Conservation (phyloP, 2,329 filamentous ascomycete genomes). For the Sclerotinia spermophila region DNA sequence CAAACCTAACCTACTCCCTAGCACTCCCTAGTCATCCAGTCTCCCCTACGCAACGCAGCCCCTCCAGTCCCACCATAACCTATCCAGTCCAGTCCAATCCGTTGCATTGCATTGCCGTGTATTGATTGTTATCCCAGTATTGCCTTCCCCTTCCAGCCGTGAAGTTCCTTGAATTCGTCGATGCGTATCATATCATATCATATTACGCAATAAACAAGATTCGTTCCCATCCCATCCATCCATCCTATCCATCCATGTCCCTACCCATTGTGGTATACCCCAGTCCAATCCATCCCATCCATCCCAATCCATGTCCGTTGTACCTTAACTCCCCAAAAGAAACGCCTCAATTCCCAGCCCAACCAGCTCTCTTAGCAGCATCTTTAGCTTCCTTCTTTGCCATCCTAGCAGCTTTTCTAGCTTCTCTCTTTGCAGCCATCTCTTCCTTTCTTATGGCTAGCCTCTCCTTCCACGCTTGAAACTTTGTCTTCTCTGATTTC, state of each 20-base stretch:
- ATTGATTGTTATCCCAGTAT: no score
- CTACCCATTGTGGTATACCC: slow-evolving; percentile 11
- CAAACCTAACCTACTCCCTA: neutral
- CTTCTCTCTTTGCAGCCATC: slow-evolving; percentile 10
- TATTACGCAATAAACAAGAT: slow-evolving; percentile 3
- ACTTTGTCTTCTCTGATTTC: neutral
- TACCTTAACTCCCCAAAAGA: slow-evolving; percentile 11
- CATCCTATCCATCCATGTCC: slow-evolving; percentile 10
- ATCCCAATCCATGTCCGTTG: slow-evolving; percentile 11
- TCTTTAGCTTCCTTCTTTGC: neutral
- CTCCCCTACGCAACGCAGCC: neutral
- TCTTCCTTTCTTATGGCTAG: slow-evolving; percentile 9
- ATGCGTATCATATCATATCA: neutral
- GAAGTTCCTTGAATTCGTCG: neutral
- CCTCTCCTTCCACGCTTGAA: neutral
- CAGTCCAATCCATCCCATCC: slow-evolving; percentile 11
- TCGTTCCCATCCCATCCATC: neutral
- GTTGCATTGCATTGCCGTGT: neutral
- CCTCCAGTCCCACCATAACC: neutral
- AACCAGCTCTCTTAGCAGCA: neutral
- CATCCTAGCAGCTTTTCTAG: slow-evolving; percentile 1
- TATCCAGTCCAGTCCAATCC: neutral
- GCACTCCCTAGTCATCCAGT: neutral
- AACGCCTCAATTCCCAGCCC: slow-evolving; percentile 8
- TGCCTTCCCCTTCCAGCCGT: neutral